These are phyloP conservation scores for Podaxis sp. DNA, from an alignment of 768 basidiomycete genomes.

Conservation along the genomic window DNA sequence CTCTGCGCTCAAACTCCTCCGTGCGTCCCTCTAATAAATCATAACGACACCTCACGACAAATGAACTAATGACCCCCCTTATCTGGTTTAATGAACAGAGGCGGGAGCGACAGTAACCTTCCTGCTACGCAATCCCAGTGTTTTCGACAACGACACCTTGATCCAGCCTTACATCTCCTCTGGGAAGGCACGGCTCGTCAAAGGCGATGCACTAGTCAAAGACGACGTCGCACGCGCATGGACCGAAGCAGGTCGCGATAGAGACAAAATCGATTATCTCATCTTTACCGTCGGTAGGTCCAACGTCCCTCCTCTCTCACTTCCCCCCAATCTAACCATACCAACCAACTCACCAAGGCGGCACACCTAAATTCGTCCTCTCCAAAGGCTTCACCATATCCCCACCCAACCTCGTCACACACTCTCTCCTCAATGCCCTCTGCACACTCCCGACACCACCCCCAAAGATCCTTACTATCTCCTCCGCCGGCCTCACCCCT, in stretches of 20 bases:
- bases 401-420: conserved; percentile 59
- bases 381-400: conserved; percentile 46
- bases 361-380: conserved; percentile 41
- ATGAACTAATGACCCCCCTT: neutral
- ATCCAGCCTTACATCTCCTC: conserved; percentile 51
- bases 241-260: conserved; percentile 36
- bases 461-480: conserved; percentile 53
- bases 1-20: conserved; percentile 44
- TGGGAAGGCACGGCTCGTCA: conserved; percentile 51
- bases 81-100: conserved; percentile 30
- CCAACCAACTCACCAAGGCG: conserved; percentile 32
- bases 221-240: conserved; percentile 53
- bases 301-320: neutral
- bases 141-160: conserved; percentile 51
- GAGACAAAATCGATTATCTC: conserved; percentile 45
- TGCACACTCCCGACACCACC: conserved; percentile 47
- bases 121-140: conserved; percentile 49
- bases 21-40: conserved; percentile 26
- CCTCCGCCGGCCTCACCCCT: conserved; percentile 50
- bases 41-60: neutral
- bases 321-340: neutral
- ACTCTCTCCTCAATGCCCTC: conserved; percentile 52
- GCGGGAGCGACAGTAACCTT: conserved; percentile 62
- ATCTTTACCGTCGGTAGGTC: conserved; percentile 56
- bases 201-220: conserved; percentile 59